Evolutionary conservation across 225 moss, liverwort and hornwort genomes (phyloP).

Genomic region (Asterella californica): DNA sequence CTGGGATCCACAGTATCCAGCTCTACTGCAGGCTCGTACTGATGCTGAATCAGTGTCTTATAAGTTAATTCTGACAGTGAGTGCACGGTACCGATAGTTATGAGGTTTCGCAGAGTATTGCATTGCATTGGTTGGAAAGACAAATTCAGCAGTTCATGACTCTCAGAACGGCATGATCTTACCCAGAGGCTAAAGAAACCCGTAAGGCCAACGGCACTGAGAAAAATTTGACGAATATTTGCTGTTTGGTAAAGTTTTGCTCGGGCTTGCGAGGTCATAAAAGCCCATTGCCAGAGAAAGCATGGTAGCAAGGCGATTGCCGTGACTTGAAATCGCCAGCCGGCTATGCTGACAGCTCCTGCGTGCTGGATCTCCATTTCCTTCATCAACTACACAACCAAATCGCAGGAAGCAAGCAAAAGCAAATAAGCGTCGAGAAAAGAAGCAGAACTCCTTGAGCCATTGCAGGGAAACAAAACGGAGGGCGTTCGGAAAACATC

Average conservation of each 20-base stretch:
- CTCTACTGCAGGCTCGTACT: no score
- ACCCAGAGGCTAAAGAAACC: slow-evolving; percentile 12
- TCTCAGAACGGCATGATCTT: neutral
- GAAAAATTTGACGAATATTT: neutral
- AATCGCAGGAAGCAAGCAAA: neutral
- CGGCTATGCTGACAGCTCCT: neutral
- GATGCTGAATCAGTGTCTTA: no score
- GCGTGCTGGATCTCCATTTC: slow-evolving; percentile 14
- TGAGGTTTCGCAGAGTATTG: no score
- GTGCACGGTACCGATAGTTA: no score
- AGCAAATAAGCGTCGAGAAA: neutral
- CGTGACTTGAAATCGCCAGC: slow-evolving; percentile 25
- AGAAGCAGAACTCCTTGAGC: neutral
- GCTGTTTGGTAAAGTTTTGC: neutral
- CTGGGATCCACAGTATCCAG: no score
- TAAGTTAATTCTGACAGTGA: no score
- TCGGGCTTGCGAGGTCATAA: slow-evolving; percentile 6
- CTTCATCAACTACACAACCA: slow-evolving; percentile 5
- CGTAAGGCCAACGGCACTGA: slow-evolving; percentile 6
- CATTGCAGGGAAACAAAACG: neutral
- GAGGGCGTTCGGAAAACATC: neutral
- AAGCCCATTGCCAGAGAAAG: slow-evolving; percentile 14
- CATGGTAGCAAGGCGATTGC: slow-evolving; percentile 11
- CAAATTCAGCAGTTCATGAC: no score
- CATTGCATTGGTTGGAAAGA: no score